Evolutionary conservation across 306 rosid genomes (phyloP), one percentile per base, ranked within the genome.

Genomic region (Prunus padus): DNA sequence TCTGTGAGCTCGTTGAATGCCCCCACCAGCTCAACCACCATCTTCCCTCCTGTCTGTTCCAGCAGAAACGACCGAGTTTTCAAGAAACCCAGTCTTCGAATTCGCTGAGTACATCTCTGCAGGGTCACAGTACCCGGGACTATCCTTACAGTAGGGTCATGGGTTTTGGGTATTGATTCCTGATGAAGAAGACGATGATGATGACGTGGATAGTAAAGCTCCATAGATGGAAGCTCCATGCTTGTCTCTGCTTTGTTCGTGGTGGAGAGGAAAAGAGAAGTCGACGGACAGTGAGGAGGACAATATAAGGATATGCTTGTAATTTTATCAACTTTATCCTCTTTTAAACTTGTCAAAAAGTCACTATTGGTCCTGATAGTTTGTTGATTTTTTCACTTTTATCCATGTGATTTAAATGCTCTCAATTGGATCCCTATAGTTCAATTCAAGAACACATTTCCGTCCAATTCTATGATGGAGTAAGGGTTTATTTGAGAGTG

Each of bases 11-110:
- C 82, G 65, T 92, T 94, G 88, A 94, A 94, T 2, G 96, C 95
- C 51, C 98, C 98, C 10, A 94, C 90, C 13, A 92, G 89, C 82
- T 94, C 95, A 78, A 92, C 91, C 84, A 94, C 97, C 92, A 87
- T 87, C 85, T 85, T 88, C 3, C 95, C 98, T 2, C 98, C 96
- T 7, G 86, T 77, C 12, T 83, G 84, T 78, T 87, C 90, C 83
- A 84, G 75, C 63, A 45, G 62, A 20, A 56, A 12, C 42, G 60
- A 51, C 44, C 52, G 65, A 8, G 72, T 65, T 10, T 37, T 65
- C 3, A 64, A 55, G 54, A 23, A 37, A 16, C 66, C 12, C 4
- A 23, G 63, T 6, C 62, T 63, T 19, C 30, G 74, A 12, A 19
- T 18, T 13, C 31, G 49, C 11, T 19, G 75, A 19, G 20, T 14